A percentile compares a stretch with the other conserved stretches of the same genome.
Evolutionary conservation across 225 moss, liverwort and hornwort species (phyloP).

Genomic region (Neckera pumila): DNA sequence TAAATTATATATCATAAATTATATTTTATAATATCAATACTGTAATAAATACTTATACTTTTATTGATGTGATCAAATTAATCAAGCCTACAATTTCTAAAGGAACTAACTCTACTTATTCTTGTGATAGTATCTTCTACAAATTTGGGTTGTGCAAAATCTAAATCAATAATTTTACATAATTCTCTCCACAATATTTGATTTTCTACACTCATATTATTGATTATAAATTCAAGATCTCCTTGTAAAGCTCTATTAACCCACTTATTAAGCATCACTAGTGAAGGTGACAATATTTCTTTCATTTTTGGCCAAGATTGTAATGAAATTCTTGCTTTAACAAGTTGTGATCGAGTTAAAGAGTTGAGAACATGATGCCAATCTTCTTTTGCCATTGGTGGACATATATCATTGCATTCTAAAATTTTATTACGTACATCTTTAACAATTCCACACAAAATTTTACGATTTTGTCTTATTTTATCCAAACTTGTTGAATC

Average conservation of each 20-base stretch:
- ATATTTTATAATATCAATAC: not conserved
- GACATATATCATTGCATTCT: conserved; percentile 1
- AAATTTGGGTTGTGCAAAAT: not conserved
- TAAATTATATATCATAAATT: no score
- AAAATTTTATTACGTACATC: not conserved
- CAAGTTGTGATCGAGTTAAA: not conserved
- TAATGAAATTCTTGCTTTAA: not conserved
- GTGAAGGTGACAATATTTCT: conserved; percentile 10
- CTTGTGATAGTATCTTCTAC: not conserved
- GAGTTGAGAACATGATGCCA: conserved; percentile 2
- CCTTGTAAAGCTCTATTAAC: not conserved
- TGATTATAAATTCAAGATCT: not conserved
- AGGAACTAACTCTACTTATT: not conserved
- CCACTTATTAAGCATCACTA: not conserved
- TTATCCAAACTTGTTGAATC: not conserved
- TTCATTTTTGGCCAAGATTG: conserved; percentile 12
- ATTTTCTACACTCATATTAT: conserved; percentile 1
- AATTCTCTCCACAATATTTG: conserved; percentile 10
- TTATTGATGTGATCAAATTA: not conserved
- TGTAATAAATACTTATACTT: no score
- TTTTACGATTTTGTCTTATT: not conserved
- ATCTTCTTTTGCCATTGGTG: not conserved
- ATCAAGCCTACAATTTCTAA: not conserved
- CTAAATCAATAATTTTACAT: not conserved
- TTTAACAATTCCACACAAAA: conserved; percentile 6